Conservation (phyloP, 2,329 filamentous ascomycete species). For the Aspergillus sp. region DNA sequence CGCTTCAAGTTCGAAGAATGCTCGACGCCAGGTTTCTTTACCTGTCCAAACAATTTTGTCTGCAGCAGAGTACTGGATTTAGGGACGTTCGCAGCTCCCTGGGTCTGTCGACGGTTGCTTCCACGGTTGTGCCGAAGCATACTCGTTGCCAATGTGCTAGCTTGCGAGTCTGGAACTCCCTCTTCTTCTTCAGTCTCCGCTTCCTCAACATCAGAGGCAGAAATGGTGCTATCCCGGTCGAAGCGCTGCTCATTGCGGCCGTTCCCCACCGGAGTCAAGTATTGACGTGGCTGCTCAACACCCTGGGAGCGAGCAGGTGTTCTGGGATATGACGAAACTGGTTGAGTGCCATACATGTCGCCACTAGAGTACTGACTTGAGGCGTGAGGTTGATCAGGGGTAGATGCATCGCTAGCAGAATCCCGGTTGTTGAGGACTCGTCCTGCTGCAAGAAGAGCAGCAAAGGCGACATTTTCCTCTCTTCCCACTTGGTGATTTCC, state of each 20-base stretch:
- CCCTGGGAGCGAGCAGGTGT: constrained; percentile 57
- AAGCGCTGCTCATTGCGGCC: constrained; percentile 39
- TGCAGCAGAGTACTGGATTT: constrained; percentile 46
- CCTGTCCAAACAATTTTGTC: constrained; percentile 54
- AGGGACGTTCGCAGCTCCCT: constrained; percentile 30
- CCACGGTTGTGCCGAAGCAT: constrained; percentile 57
- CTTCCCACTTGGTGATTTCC: constrained; percentile 33
- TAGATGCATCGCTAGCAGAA: constrained; percentile 65
- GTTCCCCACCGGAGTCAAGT: constrained; percentile 54
- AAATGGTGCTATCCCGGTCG: constrained; percentile 81
- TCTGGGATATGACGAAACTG: constrained; percentile 72
- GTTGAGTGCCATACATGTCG: constrained; percentile 70
- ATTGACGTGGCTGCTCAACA: constrained; percentile 42
- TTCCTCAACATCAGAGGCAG: constrained; percentile 50
- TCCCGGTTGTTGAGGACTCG: constrained; percentile 74
- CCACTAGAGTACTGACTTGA: constrained; percentile 45
- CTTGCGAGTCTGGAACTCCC: constrained; percentile 63
- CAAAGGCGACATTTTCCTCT: constrained; percentile 60
- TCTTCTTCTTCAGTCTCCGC: constrained; percentile 48
- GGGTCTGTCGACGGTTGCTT: constrained; percentile 28
- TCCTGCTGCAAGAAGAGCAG: constrained; percentile 56
- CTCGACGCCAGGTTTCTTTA: constrained; percentile 48
- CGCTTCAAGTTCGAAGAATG: constrained; percentile 26
- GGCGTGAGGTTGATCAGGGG: constrained; percentile 49
- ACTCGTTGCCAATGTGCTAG: constrained; percentile 66